Conservation (phyloP, 225 moss, liverwort and hornwort species). For the Takakia lepidozioides region DNA sequence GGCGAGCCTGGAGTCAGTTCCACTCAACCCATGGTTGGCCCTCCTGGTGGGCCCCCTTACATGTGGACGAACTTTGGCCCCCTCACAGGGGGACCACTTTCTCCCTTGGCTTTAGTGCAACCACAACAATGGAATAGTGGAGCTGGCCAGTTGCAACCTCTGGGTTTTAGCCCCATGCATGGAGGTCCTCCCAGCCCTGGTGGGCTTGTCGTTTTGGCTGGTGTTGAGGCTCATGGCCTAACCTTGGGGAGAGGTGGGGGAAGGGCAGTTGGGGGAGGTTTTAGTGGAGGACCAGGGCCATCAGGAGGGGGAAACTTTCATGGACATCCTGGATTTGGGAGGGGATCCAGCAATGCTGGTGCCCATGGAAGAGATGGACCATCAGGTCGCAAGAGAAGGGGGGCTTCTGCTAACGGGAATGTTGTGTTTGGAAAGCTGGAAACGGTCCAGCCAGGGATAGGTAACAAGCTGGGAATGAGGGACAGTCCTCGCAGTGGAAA, state of each 20-base stretch:
- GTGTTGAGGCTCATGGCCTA: conserved; percentile 21
- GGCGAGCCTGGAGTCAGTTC: conserved; percentile 42
- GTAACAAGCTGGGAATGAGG: conserved; percentile 25
- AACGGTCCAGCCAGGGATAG: conserved; percentile 14
- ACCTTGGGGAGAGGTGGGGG: conserved; percentile 34
- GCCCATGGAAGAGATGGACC: conserved; percentile 40
- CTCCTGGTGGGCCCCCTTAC: conserved; percentile 37
- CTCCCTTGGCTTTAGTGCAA: conserved; percentile 54
- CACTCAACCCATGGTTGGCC: conserved; percentile 34
- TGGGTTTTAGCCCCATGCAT: conserved; percentile 35
- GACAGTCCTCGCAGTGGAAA: conserved; percentile 66
- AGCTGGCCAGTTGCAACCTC: conserved; percentile 32
- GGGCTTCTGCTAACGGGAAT: conserved; percentile 15
- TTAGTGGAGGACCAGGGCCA: conserved; percentile 25
- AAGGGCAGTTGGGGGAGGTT: conserved; percentile 19
- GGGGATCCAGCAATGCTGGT: conserved; percentile 13
- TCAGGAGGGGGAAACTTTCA: conserved; percentile 19
- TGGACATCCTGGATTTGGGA: conserved; percentile 24
- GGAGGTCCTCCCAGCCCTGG: conserved; percentile 27
- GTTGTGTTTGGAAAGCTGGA: conserved; percentile 23
- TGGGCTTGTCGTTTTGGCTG: conserved; percentile 25
- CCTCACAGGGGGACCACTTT: conserved; percentile 25
- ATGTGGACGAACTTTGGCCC: conserved; percentile 53
- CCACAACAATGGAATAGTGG: conserved; percentile 49
- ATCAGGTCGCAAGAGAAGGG: conserved; percentile 49